Conservation (phyloP, 2,329 filamentous ascomycete genomes). For the Phaeosphaeria sp. region DNA sequence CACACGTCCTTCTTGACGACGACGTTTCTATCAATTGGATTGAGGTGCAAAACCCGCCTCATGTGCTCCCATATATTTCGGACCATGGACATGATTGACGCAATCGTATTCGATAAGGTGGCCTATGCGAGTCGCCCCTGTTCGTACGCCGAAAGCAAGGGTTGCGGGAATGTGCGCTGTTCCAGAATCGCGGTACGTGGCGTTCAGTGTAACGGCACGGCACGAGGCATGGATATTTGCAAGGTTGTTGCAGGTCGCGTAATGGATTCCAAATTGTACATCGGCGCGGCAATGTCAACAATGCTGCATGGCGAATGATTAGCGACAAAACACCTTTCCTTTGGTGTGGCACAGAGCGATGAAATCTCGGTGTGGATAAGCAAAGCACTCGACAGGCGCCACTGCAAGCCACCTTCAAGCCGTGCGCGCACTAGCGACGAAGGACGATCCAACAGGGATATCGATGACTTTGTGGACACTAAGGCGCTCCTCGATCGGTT, state of each 20-base stretch:
- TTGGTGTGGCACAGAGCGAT: constrained; percentile 12
- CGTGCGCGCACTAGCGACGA: constrained; percentile 31
- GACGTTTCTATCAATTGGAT: neutral
- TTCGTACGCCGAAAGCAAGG: constrained; percentile 4
- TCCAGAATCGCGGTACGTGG: constrained; percentile 17
- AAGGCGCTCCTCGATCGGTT: constrained; percentile 10
- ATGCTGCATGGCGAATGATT: constrained; percentile 4
- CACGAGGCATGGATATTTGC: constrained; percentile 3
- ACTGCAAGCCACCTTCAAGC: constrained; percentile 35
- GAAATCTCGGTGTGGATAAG: constrained; percentile 21
- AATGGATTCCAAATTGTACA: constrained; percentile 19
- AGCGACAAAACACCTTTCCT: constrained; percentile 12
- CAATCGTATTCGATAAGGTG: neutral
- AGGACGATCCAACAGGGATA: constrained; percentile 27
- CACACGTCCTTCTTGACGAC: neutral
- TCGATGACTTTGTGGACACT: constrained; percentile 19
- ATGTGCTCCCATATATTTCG: neutral
- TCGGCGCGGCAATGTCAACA: constrained; percentile 3
- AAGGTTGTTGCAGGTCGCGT: constrained; percentile 7
- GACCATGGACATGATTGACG: neutral
- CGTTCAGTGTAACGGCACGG: constrained; percentile 26
- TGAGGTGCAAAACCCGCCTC: neutral
- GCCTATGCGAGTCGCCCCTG: constrained; percentile 6
- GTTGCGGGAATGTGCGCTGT: constrained; percentile 6
- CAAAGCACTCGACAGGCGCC: constrained; percentile 20